Conservation (phyloP, 2,329 filamentous ascomycete genomes). For the Fusarium praegraminearum region DNA sequence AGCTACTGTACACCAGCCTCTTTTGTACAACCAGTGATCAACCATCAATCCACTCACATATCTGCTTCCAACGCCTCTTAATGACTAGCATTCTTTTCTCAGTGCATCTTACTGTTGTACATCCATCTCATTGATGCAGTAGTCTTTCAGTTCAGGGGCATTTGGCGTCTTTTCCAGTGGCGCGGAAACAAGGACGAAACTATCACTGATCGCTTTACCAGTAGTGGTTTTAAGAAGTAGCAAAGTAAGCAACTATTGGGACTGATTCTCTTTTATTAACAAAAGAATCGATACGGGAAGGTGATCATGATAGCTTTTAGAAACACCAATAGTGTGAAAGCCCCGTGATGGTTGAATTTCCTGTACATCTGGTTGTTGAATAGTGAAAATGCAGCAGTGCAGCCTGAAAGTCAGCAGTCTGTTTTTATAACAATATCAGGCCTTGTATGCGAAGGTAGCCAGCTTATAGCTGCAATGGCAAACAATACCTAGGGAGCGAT, state of each 20-base stretch:
- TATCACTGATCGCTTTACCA: slow-evolving; percentile 1
- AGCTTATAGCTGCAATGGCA: slow-evolving; percentile 10
- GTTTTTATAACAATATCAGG: neutral
- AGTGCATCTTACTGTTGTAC: slow-evolving; percentile 1
- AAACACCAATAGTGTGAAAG: slow-evolving; percentile 71
- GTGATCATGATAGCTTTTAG: slow-evolving; percentile 72
- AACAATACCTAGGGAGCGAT: neutral
- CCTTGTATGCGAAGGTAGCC: neutral
- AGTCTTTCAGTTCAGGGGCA: neutral
- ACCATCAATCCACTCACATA: neutral
- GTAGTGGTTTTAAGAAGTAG: slow-evolving; percentile 48
- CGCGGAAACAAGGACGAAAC: slow-evolving; percentile 10
- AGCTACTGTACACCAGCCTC: slow-evolving; percentile 3
- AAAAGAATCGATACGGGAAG: slow-evolving; percentile 73
- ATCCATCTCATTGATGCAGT: neutral
- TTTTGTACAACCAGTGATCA: slow-evolving; percentile 25
- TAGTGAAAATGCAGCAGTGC: slow-evolving; percentile 76
- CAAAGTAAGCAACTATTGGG: slow-evolving; percentile 66
- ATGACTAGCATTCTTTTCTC: neutral
- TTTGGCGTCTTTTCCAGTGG: slow-evolving; percentile 28
- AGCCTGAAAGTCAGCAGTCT: neutral
- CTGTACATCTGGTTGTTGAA: slow-evolving; percentile 81
- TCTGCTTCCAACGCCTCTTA: neutral
- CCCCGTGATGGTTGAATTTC: slow-evolving; percentile 77
- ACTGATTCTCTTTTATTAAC: slow-evolving; percentile 68